Evolutionary conservation across 495 filamentous ascomycete genomes (phyloP), one percentile per base, ranked within the genome.

Genomic region (Hypoxylon intermedium): DNA sequence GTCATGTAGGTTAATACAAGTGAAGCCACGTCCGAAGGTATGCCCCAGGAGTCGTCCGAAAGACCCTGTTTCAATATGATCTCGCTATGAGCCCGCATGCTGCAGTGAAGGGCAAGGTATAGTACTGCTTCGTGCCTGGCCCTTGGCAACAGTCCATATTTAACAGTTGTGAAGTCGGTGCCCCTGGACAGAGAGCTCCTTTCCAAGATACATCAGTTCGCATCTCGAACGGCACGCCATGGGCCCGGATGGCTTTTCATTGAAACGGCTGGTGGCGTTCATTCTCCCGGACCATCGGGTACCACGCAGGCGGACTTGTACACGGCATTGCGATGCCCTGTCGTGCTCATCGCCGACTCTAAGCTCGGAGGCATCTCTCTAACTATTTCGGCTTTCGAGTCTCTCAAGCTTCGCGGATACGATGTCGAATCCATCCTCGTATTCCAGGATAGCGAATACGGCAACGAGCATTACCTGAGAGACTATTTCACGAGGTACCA

Each of bases 251-350:
- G 74, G 60, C 55, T 86, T 1, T 73, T 93, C 24, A 76, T 93
- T 28, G 89, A 93, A 69, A 92, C 89, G 0, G 89, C 89, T 0
- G 89, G 89, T 3, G 89, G 89, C 7, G 85, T 89, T 0, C 83
- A 90, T 65, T 91, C 88, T 1, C 89, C 89, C 0, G 81, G 82
- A 1, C 89, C 88, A 9, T 87, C 84, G 50, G 89, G 87, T n/a
- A 85, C 77, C 21, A 87, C 86, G 0, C 89, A 93, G 65, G 89
- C 85, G 5, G 89, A 93, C 62, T 70, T 90, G 21, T 93, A 90
- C 69, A 78, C 84, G 1, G 84, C 87, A 0, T 77, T 92, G 0
- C 77, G 89, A 23, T 73, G 90, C 5, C 89, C 89, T 0, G 83
- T 89, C n/a, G 72, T 91, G 16, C 78, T 93, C 2, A 78, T 92